Base-by-base conservation (phyloP, 2,329 filamentous ascomycete genomes). In the Neofusicoccum laricinum region DNA sequence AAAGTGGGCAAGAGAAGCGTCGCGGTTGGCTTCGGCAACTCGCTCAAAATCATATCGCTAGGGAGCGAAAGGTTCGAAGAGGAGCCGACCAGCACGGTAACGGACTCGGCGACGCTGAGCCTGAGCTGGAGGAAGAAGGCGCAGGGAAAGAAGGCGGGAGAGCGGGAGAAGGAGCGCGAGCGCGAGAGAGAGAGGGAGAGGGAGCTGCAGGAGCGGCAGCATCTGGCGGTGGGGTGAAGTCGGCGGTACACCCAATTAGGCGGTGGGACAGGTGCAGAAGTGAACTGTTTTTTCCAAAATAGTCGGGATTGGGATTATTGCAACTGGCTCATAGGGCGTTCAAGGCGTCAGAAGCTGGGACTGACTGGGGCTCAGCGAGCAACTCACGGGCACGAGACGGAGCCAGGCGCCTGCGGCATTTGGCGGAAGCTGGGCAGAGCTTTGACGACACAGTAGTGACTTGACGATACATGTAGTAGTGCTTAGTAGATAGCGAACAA, bases 1-100 rank as follows among this genome's bases (percentile, higher is more conserved):
- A 80, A 80, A 61, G 77, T 92, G 1, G 90, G 90, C 12, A 82
- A 84, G 53, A 81, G 83, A 50, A 89, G 88, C 58, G 82, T 91
- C 2, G 90, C 86, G 0, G 84, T 93, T 34, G 89, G 85, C 0
- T 86, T 93, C 65, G 91, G 90, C 12, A 90, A 92, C 68, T 81
- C 86, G 1, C 82, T 93, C 70, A 93, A 92, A 76, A 78, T 93
- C 58, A 83, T 93, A 64, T 86, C 85, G 1, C 79, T 89, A 5
- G 89, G 88, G 5, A 83, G 86, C 67, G 88, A 90, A 71, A 80
- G 85, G 36, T 90, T 89, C 69, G 86, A 88, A 48, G 77, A 66
- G 19, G 64, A 61, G 69, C 67, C 45, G 34, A 4, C 41, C 19
- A 51, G 36, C 43, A 34, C 11, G 11, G 46, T 45, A 14, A 19